phyloP scores from a whole-genome alignment of 805 yeast genomes.

The Candida takata region DNA sequence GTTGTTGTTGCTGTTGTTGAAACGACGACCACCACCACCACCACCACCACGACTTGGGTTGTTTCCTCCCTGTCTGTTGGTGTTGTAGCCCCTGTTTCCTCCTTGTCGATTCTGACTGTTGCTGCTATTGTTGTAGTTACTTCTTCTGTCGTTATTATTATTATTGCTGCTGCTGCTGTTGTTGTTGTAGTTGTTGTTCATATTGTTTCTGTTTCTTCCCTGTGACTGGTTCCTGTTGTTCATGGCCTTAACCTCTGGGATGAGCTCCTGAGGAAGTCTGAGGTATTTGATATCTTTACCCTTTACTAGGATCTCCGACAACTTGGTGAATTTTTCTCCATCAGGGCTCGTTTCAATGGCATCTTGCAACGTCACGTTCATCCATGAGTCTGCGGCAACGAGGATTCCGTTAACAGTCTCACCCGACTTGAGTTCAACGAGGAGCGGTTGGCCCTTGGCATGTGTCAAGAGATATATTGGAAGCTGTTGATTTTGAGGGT shows the following conservation, averaged over 20 bases:
- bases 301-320: slow-evolving; percentile 72
- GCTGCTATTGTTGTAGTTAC: slow-evolving; percentile 5
- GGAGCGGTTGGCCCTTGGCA: slow-evolving; percentile 80
- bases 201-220: slow-evolving; percentile 35
- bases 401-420: slow-evolving; percentile 82
- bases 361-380: slow-evolving; percentile 81
- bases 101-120: slow-evolving; percentile 16
- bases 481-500: slow-evolving; percentile 39
- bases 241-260: slow-evolving; percentile 69
- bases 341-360: slow-evolving; percentile 60
- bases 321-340: slow-evolving; percentile 55
- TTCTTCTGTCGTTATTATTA: slow-evolving; percentile 26
- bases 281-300: slow-evolving; percentile 79
- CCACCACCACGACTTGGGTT: slow-evolving; percentile 1
- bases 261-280: slow-evolving; percentile 68
- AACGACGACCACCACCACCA: slow-evolving; percentile 1
- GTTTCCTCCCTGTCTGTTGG: slow-evolving; percentile 2
- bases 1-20: slow-evolving; percentile 6
- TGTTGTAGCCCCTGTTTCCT: slow-evolving; percentile 2
- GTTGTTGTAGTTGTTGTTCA: slow-evolving; percentile 33
- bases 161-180: slow-evolving; percentile 25
- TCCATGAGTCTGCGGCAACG: slow-evolving; percentile 86
- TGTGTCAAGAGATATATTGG: slow-evolving; percentile 89
- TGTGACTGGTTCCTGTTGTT: slow-evolving; percentile 44
- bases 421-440: slow-evolving; percentile 88